Percentiles rank a stretch among this genome's conserved stretches.
Evolutionary conservation across 345 rosid species (phyloP).

Genomic region (Toxicodendron radicans): DNA sequence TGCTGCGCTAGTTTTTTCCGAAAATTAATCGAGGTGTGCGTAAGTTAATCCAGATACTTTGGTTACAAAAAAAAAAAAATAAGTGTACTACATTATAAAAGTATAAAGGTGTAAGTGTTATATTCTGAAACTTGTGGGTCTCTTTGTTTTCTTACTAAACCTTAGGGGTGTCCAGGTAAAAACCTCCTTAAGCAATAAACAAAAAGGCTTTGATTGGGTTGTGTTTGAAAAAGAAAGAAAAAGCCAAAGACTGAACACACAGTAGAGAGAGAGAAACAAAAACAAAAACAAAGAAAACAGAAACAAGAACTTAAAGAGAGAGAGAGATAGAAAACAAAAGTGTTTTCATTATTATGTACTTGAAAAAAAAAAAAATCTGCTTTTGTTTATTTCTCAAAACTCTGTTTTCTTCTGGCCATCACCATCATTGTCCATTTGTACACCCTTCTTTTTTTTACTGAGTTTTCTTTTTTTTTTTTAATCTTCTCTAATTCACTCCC

Average conservation of each 20-base stretch:
- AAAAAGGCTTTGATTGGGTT: conserved; percentile 19
- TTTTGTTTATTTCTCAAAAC: conserved; percentile 3
- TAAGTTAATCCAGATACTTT: too few relatives aligned
- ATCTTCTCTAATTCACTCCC: not conserved
- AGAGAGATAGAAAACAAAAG: conserved; percentile 8
- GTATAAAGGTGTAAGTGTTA: too few relatives aligned
- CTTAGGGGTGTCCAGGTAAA: too few relatives aligned
- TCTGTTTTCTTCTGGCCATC: conserved; percentile 33
- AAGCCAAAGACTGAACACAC: conserved; percentile 30
- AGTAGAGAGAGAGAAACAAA: conserved; percentile 22
- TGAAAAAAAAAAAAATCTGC: not conserved
- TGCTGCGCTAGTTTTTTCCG: too few relatives aligned
- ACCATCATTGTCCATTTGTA: conserved; percentile 40
- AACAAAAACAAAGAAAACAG: not conserved
- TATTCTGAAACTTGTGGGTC: too few relatives aligned
- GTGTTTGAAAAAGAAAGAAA: conserved; percentile 15
- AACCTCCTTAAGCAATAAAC: not conserved
- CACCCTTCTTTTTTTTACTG: conserved; percentile 23
- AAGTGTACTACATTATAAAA: too few relatives aligned
- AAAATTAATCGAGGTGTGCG: too few relatives aligned
- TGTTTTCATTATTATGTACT: conserved; percentile 1
- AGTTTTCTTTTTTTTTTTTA: conserved; percentile 7
- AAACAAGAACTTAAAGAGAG: not conserved
- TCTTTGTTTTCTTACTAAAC: too few relatives aligned
- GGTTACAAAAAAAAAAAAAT: too few relatives aligned